Percentiles rank a stretch among this genome's conserved stretches.
phyloP scores from a whole-genome alignment of 371 early-diverging fungal species.

The Mucor indicus region DNA sequence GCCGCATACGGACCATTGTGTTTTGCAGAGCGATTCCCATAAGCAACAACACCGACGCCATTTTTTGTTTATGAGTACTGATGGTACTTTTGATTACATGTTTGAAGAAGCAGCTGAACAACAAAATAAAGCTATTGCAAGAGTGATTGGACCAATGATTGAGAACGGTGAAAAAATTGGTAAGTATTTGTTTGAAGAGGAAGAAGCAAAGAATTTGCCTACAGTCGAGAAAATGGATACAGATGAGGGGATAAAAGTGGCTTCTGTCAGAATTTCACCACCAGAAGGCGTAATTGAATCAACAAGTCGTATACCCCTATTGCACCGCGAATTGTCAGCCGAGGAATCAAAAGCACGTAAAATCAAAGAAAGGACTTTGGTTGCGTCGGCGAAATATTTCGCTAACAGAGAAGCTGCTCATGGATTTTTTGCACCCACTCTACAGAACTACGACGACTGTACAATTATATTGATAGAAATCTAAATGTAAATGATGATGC shows the following conservation, averaged over 20 bases:
- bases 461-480: constrained; percentile 51
- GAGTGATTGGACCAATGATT: constrained; percentile 43
- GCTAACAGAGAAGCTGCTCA: constrained; percentile 47
- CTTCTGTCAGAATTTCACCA: not conserved
- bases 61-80: constrained; percentile 49
- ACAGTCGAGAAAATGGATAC: not conserved
- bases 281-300: not conserved
- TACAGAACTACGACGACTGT: constrained; percentile 56
- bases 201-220: constrained; percentile 9
- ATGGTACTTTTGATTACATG: constrained; percentile 52
- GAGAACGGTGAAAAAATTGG: constrained; percentile 52
- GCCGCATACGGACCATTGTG: constrained; percentile 9
- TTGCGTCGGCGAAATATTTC: constrained; percentile 42
- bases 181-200: constrained; percentile 31
- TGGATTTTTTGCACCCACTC: constrained; percentile 45
- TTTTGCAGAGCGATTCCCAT: constrained; percentile 20
- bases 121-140: constrained; percentile 47
- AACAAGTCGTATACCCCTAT: constrained; percentile 17
- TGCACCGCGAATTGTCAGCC: constrained; percentile 30
- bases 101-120: constrained; percentile 48
- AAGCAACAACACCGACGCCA: constrained; percentile 37
- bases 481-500: too few species aligned
- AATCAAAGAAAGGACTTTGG: constrained; percentile 38
- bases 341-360: constrained; percentile 30
- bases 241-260: not conserved